phyloP scores from a whole-genome alignment of 177 flowering plant genomes.

The Vitis hybrid region DNA sequence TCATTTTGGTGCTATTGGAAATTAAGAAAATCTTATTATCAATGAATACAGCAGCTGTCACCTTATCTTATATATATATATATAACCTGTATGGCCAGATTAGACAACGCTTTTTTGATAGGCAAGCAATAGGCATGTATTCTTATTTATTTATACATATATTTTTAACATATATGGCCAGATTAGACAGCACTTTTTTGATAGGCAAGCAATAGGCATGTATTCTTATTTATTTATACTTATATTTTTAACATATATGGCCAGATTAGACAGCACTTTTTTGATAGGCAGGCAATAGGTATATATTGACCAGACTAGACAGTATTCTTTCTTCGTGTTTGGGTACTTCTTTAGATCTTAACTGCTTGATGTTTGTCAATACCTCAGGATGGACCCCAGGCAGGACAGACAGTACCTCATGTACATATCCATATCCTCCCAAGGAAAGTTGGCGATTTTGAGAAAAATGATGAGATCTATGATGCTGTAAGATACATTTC shows the following conservation, averaged over 20 bases:
- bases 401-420: constrained; percentile 94
- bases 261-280: not conserved
- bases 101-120: not conserved
- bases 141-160: not conserved
- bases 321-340: too few species aligned
- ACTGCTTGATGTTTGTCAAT: constrained; percentile 6
- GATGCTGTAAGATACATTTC: constrained; percentile 66
- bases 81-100: not conserved
- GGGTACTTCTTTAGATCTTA: not conserved
- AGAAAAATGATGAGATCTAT: constrained; percentile 82
- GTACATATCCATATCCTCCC: constrained; percentile 88
- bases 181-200: not conserved
- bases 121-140: too few species aligned
- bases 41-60: too few species aligned
- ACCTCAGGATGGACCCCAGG: constrained; percentile 84
- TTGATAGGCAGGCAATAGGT: too few species aligned
- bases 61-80: not conserved
- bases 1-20: too few species aligned
- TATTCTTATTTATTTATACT: not conserved
- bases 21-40: too few species aligned
- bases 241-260: not conserved
- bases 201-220: too few species aligned
- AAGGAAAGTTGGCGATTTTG: constrained; percentile 72
- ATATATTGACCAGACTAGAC: too few species aligned
- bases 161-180: not conserved